Percentiles rank a stretch among this genome's conserved stretches.
Conservation (phyloP, 805 yeast species). For the Isabelozyma gotoi region DNA sequence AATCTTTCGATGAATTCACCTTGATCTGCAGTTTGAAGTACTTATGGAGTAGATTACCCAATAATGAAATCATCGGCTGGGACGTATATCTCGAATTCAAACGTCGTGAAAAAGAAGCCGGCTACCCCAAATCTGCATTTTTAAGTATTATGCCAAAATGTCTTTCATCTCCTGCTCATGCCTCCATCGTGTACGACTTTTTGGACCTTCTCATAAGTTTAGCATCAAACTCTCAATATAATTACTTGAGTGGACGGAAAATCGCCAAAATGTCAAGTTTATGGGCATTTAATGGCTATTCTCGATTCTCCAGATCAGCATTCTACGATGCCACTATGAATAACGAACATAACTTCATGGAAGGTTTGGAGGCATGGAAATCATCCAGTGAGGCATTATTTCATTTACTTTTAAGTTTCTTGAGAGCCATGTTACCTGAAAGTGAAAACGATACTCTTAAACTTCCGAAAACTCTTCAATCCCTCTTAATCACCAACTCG, state of each 20-base stretch:
- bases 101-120: constrained; percentile 59
- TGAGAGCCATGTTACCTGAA: constrained; percentile 75
- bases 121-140: constrained; percentile 72
- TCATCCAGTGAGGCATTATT: constrained; percentile 84
- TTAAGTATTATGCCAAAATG: constrained; percentile 82
- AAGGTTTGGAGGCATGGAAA: constrained; percentile 76
- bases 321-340: constrained; percentile 37
- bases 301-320: constrained; percentile 25
- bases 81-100: constrained; percentile 72
- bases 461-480: constrained; percentile 67
- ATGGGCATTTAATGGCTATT: constrained; percentile 74
- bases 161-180: constrained; percentile 80
- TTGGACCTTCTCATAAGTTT: constrained; percentile 76
- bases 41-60: constrained; percentile 84
- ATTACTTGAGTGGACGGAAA: constrained; percentile 77
- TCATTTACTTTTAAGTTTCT: constrained; percentile 73
- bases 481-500: constrained; percentile 58
- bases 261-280: constrained; percentile 78
- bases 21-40: constrained; percentile 74
- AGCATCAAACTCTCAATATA: constrained; percentile 75
- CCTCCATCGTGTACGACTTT: constrained; percentile 85
- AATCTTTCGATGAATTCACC: constrained; percentile 60
- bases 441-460: constrained; percentile 55
- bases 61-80: constrained; percentile 83
- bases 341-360: constrained; percentile 47